Conservation (phyloP, 176 grass and related monocot species). For the Saccharum spontaneum region DNA sequence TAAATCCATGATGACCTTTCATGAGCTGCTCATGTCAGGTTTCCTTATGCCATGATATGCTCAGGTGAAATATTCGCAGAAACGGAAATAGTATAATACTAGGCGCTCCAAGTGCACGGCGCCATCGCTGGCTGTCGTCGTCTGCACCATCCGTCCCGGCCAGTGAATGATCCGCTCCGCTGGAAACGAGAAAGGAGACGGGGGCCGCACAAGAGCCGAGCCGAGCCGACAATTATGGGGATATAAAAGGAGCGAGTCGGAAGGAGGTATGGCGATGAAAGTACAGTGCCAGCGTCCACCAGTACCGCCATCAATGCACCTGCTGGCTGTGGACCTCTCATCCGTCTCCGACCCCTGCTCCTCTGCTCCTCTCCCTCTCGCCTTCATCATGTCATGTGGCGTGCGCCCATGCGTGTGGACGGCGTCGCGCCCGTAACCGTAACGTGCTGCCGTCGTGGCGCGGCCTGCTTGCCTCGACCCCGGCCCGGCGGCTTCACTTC, state of each 20-base stretch:
- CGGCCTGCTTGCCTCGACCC: too few species aligned
- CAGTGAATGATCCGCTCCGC: neutral
- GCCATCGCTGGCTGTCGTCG: neutral
- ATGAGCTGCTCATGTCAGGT: too few species aligned
- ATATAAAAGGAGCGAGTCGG: neutral
- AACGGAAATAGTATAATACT: too few species aligned
- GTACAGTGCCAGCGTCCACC: slow-evolving; percentile 39
- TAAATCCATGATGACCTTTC: too few species aligned
- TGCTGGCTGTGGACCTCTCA: neutral
- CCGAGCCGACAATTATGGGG: slow-evolving; percentile 19
- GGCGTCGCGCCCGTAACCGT: too few species aligned
- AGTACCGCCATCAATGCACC: slow-evolving; percentile 31
- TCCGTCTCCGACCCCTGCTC: neutral
- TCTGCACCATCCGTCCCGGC: neutral
- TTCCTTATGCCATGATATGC: too few species aligned
- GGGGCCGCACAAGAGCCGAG: neutral
- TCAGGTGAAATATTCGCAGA: too few species aligned
- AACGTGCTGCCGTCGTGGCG: too few species aligned
- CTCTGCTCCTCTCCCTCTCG: neutral
- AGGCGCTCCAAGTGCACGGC: too few species aligned
- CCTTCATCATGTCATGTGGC: neutral
- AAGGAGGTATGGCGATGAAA: slow-evolving; percentile 23
- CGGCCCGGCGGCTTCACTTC: too few species aligned
- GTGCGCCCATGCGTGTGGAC: neutral
- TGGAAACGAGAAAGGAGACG: neutral